phyloP scores from a whole-genome alignment of 1,284 basidiomycete genomes.

The Cryptococcus floricola region DNA sequence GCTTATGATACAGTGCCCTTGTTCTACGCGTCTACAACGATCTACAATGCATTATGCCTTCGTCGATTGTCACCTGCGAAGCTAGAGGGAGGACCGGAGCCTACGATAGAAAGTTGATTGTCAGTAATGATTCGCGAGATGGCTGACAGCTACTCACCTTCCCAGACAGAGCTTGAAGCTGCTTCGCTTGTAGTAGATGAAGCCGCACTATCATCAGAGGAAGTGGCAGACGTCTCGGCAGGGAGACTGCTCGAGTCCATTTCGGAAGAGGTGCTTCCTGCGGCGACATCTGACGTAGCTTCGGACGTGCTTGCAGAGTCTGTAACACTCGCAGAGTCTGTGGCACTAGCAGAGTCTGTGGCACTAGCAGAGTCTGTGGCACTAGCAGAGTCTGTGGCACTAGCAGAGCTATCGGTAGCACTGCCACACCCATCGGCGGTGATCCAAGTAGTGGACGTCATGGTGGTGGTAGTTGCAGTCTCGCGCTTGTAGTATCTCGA shows the following conservation, averaged over 20 bases:
- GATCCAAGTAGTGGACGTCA: slow-evolving; percentile 13
- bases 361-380: background rate
- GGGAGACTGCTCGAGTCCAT: too few relatives aligned
- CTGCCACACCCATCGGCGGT: slow-evolving; percentile 9
- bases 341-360: background rate
- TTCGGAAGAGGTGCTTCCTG: background rate
- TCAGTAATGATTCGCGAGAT: background rate
- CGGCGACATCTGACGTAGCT: background rate
- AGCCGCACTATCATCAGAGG: background rate
- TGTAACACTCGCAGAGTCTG: background rate
- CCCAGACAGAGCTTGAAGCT: background rate
- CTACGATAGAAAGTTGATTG: background rate
- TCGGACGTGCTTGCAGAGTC: background rate
- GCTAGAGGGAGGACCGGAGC: background rate
- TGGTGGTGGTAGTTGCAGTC: slow-evolving; percentile 1
- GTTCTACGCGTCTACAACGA: too few relatives aligned
- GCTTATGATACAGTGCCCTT: too few relatives aligned
- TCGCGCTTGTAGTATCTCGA: slow-evolving; percentile 4
- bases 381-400: background rate
- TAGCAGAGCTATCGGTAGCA: background rate
- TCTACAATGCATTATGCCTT: too few relatives aligned
- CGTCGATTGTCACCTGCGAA: background rate
- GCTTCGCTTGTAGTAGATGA: background rate
- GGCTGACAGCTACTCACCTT: background rate
- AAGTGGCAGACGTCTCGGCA: too few relatives aligned